Evolutionary conservation across 2,329 filamentous ascomycete genomes (phyloP).

Genomic region (Hypoxylon sp.): DNA sequence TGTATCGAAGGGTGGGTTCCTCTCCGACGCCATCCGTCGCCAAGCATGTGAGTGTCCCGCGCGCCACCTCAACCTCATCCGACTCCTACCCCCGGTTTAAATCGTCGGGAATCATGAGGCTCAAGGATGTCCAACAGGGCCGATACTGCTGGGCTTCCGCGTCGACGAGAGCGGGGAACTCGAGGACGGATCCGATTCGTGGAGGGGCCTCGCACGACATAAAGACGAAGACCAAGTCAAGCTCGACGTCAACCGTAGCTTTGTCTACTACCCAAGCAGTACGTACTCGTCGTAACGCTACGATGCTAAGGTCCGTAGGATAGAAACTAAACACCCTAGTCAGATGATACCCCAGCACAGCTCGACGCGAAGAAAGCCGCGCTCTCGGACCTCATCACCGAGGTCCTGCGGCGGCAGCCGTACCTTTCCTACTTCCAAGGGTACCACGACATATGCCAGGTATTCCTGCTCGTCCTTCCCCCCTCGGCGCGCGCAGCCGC

Average conservation of each 20-base stretch:
- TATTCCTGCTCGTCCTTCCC: slow-evolving; percentile 88
- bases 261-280: slow-evolving; percentile 95
- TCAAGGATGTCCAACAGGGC: slow-evolving; percentile 58
- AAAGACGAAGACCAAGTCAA: slow-evolving; percentile 91
- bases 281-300: slow-evolving; percentile 51
- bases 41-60: slow-evolving; percentile 78
- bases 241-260: slow-evolving; percentile 95
- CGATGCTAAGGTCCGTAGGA: not conserved
- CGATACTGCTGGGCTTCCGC: slow-evolving; percentile 61
- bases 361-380: slow-evolving; percentile 80
- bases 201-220: slow-evolving; percentile 80
- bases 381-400: slow-evolving; percentile 83
- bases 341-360: slow-evolving; percentile 78
- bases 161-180: slow-evolving; percentile 46
- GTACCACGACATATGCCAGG: slow-evolving; percentile 98
- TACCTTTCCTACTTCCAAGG: slow-evolving; percentile 97
- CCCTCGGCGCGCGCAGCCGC: slow-evolving; percentile 71
- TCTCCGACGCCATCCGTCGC: slow-evolving; percentile 77
- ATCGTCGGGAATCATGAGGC: slow-evolving; percentile 27
- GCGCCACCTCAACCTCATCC: slow-evolving; percentile 14
- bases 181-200: slow-evolving; percentile 56
- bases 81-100: slow-evolving; percentile 16
- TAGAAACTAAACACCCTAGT: slow-evolving; percentile 17
- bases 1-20: slow-evolving; percentile 75
- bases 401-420: slow-evolving; percentile 84